phyloP scores from a whole-genome alignment of 2,329 filamentous ascomycete species.

The Alternaria ventricosa region DNA sequence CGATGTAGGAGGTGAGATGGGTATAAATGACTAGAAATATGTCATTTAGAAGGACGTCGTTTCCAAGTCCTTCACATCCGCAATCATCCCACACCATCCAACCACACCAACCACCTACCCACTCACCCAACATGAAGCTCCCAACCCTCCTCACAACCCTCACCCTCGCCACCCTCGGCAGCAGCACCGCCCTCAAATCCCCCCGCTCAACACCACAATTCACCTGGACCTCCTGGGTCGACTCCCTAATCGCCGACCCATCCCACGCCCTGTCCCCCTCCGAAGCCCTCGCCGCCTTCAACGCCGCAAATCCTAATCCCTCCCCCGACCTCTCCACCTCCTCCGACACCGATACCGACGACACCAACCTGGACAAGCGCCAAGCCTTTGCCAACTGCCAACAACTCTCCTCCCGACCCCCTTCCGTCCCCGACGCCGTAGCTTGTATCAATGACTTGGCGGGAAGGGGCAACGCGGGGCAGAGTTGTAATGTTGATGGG shows the following conservation, averaged over 20 bases:
- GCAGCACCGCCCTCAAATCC: background rate
- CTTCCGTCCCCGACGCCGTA: background rate
- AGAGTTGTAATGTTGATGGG: background rate
- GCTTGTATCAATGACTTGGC: background rate
- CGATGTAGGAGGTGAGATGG: background rate
- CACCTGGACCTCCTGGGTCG: conserved; percentile 10
- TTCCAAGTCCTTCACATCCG: background rate
- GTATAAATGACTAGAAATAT: background rate
- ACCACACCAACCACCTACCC: background rate
- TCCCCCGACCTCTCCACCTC: background rate
- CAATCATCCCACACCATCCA: background rate
- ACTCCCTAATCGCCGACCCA: conserved; percentile 3
- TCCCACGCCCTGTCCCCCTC: background rate
- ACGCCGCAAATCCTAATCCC: background rate
- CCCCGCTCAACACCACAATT: background rate
- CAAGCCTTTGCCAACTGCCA: background rate
- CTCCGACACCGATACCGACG: too few relatives aligned
- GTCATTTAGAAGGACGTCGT: background rate
- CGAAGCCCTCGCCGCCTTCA: background rate
- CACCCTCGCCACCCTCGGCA: background rate
- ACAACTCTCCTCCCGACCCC: background rate
- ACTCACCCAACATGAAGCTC: background rate
- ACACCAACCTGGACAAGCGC: background rate
- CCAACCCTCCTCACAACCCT: background rate
- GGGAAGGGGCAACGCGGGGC: background rate